Base-by-base conservation (phyloP, 306 rosid species). In the Cucumis sativus region DNA sequence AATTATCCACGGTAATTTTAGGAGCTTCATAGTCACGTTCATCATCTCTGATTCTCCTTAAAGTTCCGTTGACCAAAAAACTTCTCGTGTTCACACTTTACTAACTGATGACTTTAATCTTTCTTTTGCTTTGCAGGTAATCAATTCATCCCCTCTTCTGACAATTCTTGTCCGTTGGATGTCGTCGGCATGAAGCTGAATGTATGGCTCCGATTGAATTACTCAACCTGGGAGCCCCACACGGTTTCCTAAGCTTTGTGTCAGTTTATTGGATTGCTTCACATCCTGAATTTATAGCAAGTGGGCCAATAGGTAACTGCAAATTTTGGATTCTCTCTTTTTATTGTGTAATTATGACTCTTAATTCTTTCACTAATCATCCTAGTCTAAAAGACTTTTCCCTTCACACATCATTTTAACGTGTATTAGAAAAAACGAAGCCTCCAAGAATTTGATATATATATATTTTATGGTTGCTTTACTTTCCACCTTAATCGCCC, bases 201-300 rank as follows among this genome's bases (percentile, higher is more conserved):
- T 25, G 61, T 25, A 51, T 52, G 77, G 61, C 40, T 17, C 45
- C 17, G 59, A 72, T 72, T 54, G 16, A 51, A 51, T 51, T 51
- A 72, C 60, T 28, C 41, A 15, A 49, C 61, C 57, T 49, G 62
- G 47, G 77, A 72, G 45, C 77, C 77, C 77, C 77, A 72, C 77
- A 72, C 62, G 77, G 62, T 71, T 71, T 68, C 14, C 33, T 16
- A 16, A 41, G 56, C n/a, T 41, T 33, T 35, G 7, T 68, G 55
- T 68, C 55, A 41, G 74, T 12, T 68, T 3, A 20, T 41, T 43
- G 35, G 56, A 41, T 68, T 43, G 4, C 16, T 18, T 66, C 11
- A 39, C 75, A 33, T 25, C 21, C 60, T 49, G 23, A 71, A 71
- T 23, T 41, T 23, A 47, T 49, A 13, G 59, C 37, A 47, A 45